phyloP scores from a whole-genome alignment of 805 yeast species.

The Monosporozyma aerobia region DNA sequence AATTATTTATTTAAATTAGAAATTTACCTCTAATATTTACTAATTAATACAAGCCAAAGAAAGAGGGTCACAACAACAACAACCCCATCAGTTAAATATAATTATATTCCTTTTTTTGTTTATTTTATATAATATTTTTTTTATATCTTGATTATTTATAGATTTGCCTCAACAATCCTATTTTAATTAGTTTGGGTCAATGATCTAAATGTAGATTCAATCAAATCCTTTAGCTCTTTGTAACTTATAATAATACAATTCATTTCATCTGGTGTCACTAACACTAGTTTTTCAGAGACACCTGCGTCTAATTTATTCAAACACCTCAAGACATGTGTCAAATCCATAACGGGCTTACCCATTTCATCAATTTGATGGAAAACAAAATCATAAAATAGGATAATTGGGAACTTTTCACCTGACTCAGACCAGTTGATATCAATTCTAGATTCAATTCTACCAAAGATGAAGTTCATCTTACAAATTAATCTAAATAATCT shows the following conservation, averaged over 20 bases:
- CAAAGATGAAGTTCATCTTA: constrained; percentile 70
- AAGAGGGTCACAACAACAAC: neutral
- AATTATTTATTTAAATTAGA: neutral
- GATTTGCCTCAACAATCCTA: neutral
- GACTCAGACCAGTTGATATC: constrained; percentile 61
- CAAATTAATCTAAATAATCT: constrained; percentile 73
- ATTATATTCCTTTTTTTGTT: neutral
- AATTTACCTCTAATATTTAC: neutral
- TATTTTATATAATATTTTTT: neutral
- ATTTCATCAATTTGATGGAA: constrained; percentile 75
- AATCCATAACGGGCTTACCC: constrained; percentile 71
- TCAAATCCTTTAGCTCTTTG: constrained; percentile 66
- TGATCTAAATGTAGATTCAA: constrained; percentile 56
- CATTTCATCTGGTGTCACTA: constrained; percentile 78
- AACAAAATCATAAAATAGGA: constrained; percentile 71
- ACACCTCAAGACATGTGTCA: constrained; percentile 69
- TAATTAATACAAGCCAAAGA: neutral
- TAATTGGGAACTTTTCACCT: constrained; percentile 64
- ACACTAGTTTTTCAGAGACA: constrained; percentile 67
- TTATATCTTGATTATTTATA: neutral
- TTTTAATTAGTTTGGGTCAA: constrained; percentile 5
- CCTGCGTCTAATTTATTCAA: constrained; percentile 92
- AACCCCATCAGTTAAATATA: neutral
- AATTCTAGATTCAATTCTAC: constrained; percentile 56
- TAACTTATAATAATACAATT: constrained; percentile 78